Percentiles rank a stretch among this genome's conserved stretches.
These are phyloP conservation scores for Acarospora socialis DNA, from an alignment of 2,329 filamentous ascomycete species.

Conservation along the genomic window DNA sequence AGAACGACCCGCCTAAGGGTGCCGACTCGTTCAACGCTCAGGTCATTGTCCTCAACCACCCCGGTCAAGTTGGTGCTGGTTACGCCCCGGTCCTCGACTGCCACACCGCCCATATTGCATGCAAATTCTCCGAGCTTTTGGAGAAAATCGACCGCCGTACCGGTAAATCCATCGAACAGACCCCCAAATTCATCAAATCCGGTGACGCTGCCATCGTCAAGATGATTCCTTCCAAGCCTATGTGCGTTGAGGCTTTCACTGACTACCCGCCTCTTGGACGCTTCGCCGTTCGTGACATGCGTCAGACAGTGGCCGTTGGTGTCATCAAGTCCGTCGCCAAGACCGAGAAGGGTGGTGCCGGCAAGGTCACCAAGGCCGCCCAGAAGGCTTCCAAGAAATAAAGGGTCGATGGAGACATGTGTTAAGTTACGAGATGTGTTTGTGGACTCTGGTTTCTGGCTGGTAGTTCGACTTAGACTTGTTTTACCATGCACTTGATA, in stretches of 20 bases:
- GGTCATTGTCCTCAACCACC: conserved; percentile 99
- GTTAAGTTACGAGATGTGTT: conserved; percentile 12
- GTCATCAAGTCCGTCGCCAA: conserved; percentile 83
- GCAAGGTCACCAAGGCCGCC: conserved; percentile 46
- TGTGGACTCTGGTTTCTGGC: conserved; percentile 13
- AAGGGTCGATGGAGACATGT: conserved; percentile 40
- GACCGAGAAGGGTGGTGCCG: conserved; percentile 36
- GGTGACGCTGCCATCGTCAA: conserved; percentile 99
- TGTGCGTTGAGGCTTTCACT: conserved; percentile 99
- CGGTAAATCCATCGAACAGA: conserved; percentile 84
- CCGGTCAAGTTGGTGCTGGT: conserved; percentile 96
- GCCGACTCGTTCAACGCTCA: conserved; percentile 95
- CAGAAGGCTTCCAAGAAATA: conserved; percentile 62
- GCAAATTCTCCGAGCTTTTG: conserved; percentile 98
- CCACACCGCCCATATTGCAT: conserved; percentile 99
- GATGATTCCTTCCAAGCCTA: conserved; percentile 99
- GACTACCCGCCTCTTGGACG: conserved; percentile 98
- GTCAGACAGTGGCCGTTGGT: conserved; percentile 70
- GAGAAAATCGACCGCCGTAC: conserved; percentile 99
- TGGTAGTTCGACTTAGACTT: conserved; percentile 10
- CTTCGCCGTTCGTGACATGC: conserved; percentile 99
- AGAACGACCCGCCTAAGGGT: conserved; percentile 91
- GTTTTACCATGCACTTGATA: conserved; percentile 10
- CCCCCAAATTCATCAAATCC: conserved; percentile 99
- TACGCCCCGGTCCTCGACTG: conserved; percentile 99